Conservation (phyloP, 2,329 filamentous ascomycete genomes). For the Tolypocladium capitatum region DNA sequence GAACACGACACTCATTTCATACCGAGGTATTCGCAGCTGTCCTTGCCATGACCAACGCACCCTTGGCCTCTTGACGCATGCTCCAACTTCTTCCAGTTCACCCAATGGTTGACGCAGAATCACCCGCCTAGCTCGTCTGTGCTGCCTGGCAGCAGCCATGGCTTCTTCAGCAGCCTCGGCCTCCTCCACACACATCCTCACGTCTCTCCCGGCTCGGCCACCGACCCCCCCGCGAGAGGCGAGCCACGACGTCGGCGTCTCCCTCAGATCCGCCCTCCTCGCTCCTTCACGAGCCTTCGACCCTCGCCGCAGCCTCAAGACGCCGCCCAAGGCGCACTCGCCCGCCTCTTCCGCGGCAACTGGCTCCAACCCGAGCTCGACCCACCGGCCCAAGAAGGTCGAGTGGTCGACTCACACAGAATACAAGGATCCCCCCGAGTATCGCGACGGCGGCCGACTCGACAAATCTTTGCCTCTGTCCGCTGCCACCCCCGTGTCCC, state of each 20-base stretch:
- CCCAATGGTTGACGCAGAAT: too few relatives aligned
- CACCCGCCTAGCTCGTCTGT: constrained; percentile 26
- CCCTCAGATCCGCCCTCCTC: constrained; percentile 21
- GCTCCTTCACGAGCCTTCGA: constrained; percentile 24
- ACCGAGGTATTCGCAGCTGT: not conserved
- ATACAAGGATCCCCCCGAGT: constrained; percentile 40
- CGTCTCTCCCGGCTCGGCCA: constrained; percentile 43
- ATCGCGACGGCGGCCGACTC: constrained; percentile 22
- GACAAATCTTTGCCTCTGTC: constrained; percentile 27
- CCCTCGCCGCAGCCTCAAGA: constrained; percentile 26
- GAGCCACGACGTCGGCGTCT: constrained; percentile 21
- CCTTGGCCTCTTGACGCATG: not conserved
- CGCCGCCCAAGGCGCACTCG: constrained; percentile 37
- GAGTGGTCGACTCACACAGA: constrained; percentile 44
- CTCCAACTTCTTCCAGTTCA: not conserved
- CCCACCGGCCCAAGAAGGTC: constrained; percentile 37
- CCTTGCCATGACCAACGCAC: not conserved
- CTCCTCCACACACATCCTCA: constrained; percentile 25
- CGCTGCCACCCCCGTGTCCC: constrained; percentile 22
- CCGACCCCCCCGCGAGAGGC: constrained; percentile 55
- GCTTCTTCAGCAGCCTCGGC: constrained; percentile 26
- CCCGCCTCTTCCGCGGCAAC: constrained; percentile 27
- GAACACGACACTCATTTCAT: not conserved
- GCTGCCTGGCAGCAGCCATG: constrained; percentile 26
- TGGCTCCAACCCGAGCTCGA: constrained; percentile 28